Base-by-base conservation (phyloP, 2,329 filamentous ascomycete genomes). In the Diplocarpon mali region DNA sequence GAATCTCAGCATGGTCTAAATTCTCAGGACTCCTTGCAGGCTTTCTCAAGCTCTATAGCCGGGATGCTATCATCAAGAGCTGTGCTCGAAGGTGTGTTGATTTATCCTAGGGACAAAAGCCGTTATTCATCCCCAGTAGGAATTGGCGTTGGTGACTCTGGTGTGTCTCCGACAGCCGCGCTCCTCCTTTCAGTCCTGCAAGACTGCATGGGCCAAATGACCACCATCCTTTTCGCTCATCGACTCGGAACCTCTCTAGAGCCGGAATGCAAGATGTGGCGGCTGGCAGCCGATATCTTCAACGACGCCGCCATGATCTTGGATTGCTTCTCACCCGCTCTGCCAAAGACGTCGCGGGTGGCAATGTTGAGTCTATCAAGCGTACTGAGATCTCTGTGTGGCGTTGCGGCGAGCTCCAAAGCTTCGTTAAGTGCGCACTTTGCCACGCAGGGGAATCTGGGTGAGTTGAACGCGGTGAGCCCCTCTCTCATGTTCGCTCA, bases 391-490 rank as follows among this genome's bases (percentile, higher is more conserved):
- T 73, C 78, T 0, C 67, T 95, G 0, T 96, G 92, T 60, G 92
- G 90, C 20, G 88, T 96, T 5, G 85, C 90, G 0, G 90, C 87
- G 11, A 88, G 86, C 44, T 84, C 85, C 51, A 96, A 96, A 64
- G 90, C 90, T 2, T 89, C 84, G 49, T 67, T 98, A 54, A 92
- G 85, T 60, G 84, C 86, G 10, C 92, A 98, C 65, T 96, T 98
- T 69, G 88, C 90, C 8, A 78, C 72, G 53, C 79, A 80, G 60
- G 85, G 87, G 31, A 96, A 95, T 62, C 67, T 96, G 36, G 90
- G 86, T 1, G 90, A 96, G 63, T 71, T 98, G 45, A 96, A 95
- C 65, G 89, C 90, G 45, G 75, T 78, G 58, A 60, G 72, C 45
- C 8, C 1, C 10, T 20, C 10, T 20, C 13, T 29, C 6, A 32